Conservation (phyloP, 441 rosid genomes). For the Brassica hybrid region DNA sequence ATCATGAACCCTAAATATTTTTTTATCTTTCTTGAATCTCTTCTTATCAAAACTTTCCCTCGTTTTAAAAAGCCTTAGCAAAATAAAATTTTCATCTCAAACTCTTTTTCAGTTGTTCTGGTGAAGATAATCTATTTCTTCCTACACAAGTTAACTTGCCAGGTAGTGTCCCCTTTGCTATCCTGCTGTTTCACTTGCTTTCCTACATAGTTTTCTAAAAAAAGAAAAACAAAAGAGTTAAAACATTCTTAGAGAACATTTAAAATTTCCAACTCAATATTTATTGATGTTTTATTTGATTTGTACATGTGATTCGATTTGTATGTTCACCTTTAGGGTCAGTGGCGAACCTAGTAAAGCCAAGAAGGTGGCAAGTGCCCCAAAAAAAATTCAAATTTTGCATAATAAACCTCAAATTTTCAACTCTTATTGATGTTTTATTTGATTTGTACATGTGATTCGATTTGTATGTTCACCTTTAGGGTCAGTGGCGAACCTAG, state of each 20-base stretch:
- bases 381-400: too few relatives aligned
- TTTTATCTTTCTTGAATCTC: slow-evolving; percentile 19
- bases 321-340: neutral
- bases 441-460: neutral
- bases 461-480: neutral
- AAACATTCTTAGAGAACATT: neutral
- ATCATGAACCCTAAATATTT: slow-evolving; percentile 27
- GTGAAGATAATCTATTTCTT: slow-evolving; percentile 16
- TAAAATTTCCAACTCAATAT: neutral
- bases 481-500: too few relatives aligned
- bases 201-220: neutral
- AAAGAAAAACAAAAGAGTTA: neutral
- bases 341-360: too few relatives aligned
- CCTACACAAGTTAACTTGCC: slow-evolving; percentile 19
- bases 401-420: too few relatives aligned
- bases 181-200: neutral
- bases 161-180: slow-evolving; percentile 24
- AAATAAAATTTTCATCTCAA: slow-evolving; percentile 24
- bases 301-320: neutral
- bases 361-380: too few relatives aligned
- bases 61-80: slow-evolving; percentile 19
- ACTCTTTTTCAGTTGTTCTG: slow-evolving; percentile 2
- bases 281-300: neutral
- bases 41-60: neutral
- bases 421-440: neutral